Evolutionary conservation across 345 rosid species (phyloP).

Genomic region (Brassica cretica): DNA sequence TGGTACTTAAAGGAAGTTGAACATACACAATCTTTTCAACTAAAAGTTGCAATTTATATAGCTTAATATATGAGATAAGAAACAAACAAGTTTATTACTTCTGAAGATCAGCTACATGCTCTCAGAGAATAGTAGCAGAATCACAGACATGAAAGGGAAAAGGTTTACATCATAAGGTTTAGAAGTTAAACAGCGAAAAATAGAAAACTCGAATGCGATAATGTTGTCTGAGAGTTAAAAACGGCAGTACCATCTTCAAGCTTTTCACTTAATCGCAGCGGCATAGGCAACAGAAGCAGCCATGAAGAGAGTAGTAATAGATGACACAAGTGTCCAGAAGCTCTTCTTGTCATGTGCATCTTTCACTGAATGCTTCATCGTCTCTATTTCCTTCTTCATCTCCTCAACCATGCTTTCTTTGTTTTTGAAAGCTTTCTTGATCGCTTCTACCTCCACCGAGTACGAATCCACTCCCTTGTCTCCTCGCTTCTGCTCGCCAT

Average conservation of each 20-base stretch:
- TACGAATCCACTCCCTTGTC: slow-evolving; percentile 48
- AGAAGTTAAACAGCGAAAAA: slow-evolving; percentile 21
- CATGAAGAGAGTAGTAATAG: slow-evolving; percentile 67
- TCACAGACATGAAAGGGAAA: slow-evolving; percentile 23
- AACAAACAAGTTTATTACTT: slow-evolving; percentile 31
- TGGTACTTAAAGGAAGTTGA: not conserved
- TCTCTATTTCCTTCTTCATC: slow-evolving; percentile 55
- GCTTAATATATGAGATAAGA: slow-evolving; percentile 10
- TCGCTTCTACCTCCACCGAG: slow-evolving; percentile 51
- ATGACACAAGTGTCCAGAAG: slow-evolving; percentile 70
- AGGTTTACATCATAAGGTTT: slow-evolving; percentile 25
- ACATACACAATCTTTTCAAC: not conserved
- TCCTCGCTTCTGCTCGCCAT: slow-evolving; percentile 24
- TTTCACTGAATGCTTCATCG: slow-evolving; percentile 50
- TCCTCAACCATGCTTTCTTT: slow-evolving; percentile 61
- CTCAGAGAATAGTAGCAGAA: slow-evolving; percentile 32
- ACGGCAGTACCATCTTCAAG: slow-evolving; percentile 27
- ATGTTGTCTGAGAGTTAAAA: slow-evolving; percentile 27
- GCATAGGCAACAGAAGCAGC: slow-evolving; percentile 66
- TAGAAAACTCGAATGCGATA: slow-evolving; percentile 10
- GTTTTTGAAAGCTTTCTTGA: slow-evolving; percentile 57
- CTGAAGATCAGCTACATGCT: slow-evolving; percentile 31
- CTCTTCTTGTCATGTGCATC: slow-evolving; percentile 61
- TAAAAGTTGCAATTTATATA: not conserved
- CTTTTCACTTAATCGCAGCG: slow-evolving; percentile 50